These are phyloP conservation scores for Circinella umbellata DNA, from an alignment of 371 early-diverging fungal genomes.

Conservation along the genomic window DNA sequence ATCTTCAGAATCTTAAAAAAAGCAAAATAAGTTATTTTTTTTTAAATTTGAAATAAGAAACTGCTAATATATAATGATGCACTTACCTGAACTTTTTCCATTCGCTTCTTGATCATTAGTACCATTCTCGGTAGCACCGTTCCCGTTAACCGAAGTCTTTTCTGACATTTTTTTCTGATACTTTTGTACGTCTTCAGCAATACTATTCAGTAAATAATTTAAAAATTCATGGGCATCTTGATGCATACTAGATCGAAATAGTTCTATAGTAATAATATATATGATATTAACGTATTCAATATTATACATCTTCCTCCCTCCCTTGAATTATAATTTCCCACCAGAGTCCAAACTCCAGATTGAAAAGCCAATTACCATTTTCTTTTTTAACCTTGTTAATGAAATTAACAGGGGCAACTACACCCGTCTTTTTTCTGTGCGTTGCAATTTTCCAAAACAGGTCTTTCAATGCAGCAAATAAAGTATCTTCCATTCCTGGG, in stretches of 20 bases:
- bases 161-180: constrained; percentile 48
- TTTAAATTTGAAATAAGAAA: background rate
- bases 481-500: constrained; percentile 75
- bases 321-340: background rate
- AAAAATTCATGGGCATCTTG: constrained; percentile 98
- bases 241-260: constrained; percentile 92
- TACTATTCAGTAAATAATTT: constrained; percentile 90
- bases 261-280: constrained; percentile 54
- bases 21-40: background rate
- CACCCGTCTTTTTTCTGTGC: constrained; percentile 85
- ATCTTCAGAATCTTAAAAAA: constrained; percentile 16
- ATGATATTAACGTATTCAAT: background rate
- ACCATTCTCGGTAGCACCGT: constrained; percentile 10
- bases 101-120: background rate
- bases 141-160: constrained; percentile 15
- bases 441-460: constrained; percentile 85
- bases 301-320: background rate
- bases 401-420: constrained; percentile 87
- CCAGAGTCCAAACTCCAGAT: too few species aligned
- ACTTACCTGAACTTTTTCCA: constrained; percentile 3
- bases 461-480: constrained; percentile 87
- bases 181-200: constrained; percentile 84
- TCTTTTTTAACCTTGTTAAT: constrained; percentile 87
- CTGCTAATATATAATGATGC: too few species aligned
- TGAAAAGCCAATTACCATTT: constrained; percentile 68